phyloP scores from a whole-genome alignment of 352 stramenopile genomes.

The Phytophthora palmivora region DNA sequence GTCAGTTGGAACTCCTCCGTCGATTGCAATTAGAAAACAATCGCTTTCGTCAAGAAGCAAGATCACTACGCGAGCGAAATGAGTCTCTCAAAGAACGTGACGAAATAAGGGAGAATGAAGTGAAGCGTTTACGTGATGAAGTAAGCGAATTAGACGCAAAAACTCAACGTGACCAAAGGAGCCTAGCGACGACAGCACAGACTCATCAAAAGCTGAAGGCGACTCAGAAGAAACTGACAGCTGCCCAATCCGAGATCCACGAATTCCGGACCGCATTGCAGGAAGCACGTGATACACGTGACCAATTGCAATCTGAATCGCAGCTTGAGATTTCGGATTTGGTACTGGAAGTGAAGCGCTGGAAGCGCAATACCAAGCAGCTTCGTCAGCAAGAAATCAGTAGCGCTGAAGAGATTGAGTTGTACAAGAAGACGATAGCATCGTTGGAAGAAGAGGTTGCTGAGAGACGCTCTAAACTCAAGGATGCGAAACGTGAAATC shows the following conservation, averaged over 20 bases:
- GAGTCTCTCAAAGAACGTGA: conserved; percentile 52
- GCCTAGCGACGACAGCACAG: conserved; percentile 41
- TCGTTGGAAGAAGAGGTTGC: conserved; percentile 42
- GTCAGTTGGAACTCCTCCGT: conserved; percentile 73
- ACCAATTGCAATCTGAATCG: conserved; percentile 40
- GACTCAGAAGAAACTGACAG: conserved; percentile 47
- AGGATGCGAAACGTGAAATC: conserved; percentile 43
- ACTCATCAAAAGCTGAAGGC: conserved; percentile 55
- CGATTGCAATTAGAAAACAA: conserved; percentile 79
- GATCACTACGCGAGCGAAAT: conserved; percentile 54
- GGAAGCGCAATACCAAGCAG: conserved; percentile 60
- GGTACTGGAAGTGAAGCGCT: conserved; percentile 47
- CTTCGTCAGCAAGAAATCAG: conserved; percentile 44
- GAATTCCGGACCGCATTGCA: conserved; percentile 49
- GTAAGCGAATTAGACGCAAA: conserved; percentile 35
- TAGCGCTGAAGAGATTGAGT: conserved; percentile 43
- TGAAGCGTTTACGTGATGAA: conserved; percentile 56
- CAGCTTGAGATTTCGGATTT: conserved; percentile 50
- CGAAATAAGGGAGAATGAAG: conserved; percentile 51
- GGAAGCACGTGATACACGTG: conserved; percentile 41
- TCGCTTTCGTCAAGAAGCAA: conserved; percentile 63
- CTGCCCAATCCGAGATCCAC: conserved; percentile 41
- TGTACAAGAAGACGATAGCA: conserved; percentile 45
- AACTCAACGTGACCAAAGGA: conserved; percentile 48
- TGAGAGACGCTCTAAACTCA: conserved; percentile 42